phyloP scores from a whole-genome alignment of 2,329 filamentous ascomycete species.

The Periconia digitata region DNA sequence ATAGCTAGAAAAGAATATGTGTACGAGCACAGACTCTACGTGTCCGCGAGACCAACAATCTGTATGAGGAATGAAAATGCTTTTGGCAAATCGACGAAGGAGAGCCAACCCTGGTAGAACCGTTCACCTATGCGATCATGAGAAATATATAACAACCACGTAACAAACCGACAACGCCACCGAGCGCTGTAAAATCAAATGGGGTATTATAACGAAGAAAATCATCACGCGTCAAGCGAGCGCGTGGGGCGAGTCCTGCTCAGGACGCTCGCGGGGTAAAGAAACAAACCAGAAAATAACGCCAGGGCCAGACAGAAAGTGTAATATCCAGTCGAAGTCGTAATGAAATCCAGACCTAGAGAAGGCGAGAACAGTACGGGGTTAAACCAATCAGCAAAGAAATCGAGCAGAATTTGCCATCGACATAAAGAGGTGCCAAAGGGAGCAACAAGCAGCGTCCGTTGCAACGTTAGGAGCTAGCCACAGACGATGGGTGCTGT shows the following conservation, averaged over 20 bases:
- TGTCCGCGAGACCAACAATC: neutral
- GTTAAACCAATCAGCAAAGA: neutral
- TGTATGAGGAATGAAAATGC: constrained; percentile 6
- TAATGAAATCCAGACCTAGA: neutral
- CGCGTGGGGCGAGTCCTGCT: constrained; percentile 13
- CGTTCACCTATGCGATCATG: constrained; percentile 5
- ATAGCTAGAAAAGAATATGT: neutral
- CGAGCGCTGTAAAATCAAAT: constrained; percentile 4
- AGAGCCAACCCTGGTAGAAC: constrained; percentile 5
- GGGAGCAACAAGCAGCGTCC: neutral
- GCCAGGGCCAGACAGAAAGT: constrained; percentile 6
- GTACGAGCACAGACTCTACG: neutral
- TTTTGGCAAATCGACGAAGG: constrained; percentile 2
- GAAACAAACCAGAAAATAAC: constrained; percentile 5
- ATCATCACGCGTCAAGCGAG: constrained; percentile 12
- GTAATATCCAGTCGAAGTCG: constrained; percentile 14
- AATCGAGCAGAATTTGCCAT: neutral
- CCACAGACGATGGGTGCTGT: constrained; percentile 21
- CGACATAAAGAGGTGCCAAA: neutral
- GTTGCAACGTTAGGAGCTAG: neutral
- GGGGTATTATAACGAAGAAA: constrained; percentile 13
- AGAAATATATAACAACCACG: constrained; percentile 6
- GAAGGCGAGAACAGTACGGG: neutral
- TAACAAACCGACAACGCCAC: neutral
- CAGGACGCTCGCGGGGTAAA: neutral